Evolutionary conservation across 1,284 basidiomycete species (phyloP).

Genomic region (Pseudozyma flocculosa): DNA sequence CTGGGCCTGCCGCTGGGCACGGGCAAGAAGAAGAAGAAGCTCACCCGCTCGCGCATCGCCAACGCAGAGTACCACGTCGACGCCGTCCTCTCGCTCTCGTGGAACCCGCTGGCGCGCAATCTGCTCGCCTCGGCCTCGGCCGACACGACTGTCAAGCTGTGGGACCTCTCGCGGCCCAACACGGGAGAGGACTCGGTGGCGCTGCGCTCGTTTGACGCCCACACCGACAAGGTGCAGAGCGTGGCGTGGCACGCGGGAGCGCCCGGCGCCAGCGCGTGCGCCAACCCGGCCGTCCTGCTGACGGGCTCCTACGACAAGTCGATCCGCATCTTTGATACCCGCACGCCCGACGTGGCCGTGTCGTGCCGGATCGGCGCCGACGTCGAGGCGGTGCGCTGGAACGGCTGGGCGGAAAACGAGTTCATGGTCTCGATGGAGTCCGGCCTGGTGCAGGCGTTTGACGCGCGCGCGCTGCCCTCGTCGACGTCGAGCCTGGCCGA

Average conservation of each 20-base stretch:
- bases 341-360: slow-evolving; percentile 75
- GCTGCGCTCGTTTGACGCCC: slow-evolving; percentile 76
- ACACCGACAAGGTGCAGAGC: slow-evolving; percentile 95
- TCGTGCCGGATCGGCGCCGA: slow-evolving; percentile 79
- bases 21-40: slow-evolving; percentile 70
- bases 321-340: slow-evolving; percentile 86
- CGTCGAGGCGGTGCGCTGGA: slow-evolving; percentile 92
- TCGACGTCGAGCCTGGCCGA: slow-evolving; percentile 34
- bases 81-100: slow-evolving; percentile 84
- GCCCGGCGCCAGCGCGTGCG: slow-evolving; percentile 5
- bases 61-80: slow-evolving; percentile 82
- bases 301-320: slow-evolving; percentile 93
- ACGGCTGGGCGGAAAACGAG: slow-evolving; percentile 82
- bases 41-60: slow-evolving; percentile 70
- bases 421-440: slow-evolving; percentile 73
- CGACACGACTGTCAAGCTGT: slow-evolving; percentile 93
- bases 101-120: slow-evolving; percentile 87
- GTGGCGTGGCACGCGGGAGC: slow-evolving; percentile 81
- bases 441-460: slow-evolving; percentile 71
- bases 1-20: slow-evolving; percentile 48
- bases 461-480: slow-evolving; percentile 76
- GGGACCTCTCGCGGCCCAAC: slow-evolving; percentile 76
- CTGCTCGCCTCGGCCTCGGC: slow-evolving; percentile 89
- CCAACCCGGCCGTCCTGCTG: slow-evolving; percentile 77
- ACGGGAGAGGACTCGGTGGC: slow-evolving; percentile 65